These are phyloP conservation scores for Gossypium herbaceum DNA, from an alignment of 345 rosid species.

Conservation along the genomic window DNA sequence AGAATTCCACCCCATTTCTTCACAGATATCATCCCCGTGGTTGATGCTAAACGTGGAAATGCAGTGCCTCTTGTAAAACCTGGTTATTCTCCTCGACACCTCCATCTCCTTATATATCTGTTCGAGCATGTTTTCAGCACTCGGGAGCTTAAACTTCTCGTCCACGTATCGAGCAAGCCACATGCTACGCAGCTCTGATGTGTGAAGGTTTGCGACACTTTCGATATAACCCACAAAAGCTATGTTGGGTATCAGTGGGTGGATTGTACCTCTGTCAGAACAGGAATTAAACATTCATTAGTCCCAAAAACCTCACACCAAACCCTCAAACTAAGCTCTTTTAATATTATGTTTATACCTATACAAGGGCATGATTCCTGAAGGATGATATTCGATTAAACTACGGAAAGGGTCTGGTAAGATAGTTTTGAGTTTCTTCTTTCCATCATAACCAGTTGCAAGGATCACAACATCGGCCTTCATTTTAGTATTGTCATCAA, in stretches of 20 bases:
- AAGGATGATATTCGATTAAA: conserved; percentile 44
- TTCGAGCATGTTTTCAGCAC: conserved; percentile 59
- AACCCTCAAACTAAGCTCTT: background rate
- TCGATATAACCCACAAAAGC: conserved; percentile 74
- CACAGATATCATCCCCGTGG: conserved; percentile 73
- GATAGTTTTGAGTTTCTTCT: conserved; percentile 67
- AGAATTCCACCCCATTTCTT: conserved; percentile 73
- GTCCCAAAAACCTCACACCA: background rate
- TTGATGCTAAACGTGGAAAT: conserved; percentile 87
- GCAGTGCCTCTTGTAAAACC: conserved; percentile 82
- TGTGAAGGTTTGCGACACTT: conserved; percentile 72
- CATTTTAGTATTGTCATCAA: conserved; percentile 38
- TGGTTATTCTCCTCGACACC: conserved; percentile 51
- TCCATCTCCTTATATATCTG: conserved; percentile 50
- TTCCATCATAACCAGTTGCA: conserved; percentile 83
- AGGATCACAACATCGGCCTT: conserved; percentile 58
- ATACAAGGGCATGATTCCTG: conserved; percentile 34
- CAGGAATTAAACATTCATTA: background rate
- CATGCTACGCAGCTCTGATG: conserved; percentile 68
- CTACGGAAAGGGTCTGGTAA: conserved; percentile 72
- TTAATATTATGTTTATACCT: background rate
- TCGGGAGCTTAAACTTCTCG: conserved; percentile 61
- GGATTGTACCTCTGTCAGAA: conserved; percentile 10
- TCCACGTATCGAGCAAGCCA: conserved; percentile 62
- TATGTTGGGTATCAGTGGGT: conserved; percentile 49